phyloP scores from a whole-genome alignment of 2,329 filamentous ascomycete species.

The Fusarium sp. region DNA sequence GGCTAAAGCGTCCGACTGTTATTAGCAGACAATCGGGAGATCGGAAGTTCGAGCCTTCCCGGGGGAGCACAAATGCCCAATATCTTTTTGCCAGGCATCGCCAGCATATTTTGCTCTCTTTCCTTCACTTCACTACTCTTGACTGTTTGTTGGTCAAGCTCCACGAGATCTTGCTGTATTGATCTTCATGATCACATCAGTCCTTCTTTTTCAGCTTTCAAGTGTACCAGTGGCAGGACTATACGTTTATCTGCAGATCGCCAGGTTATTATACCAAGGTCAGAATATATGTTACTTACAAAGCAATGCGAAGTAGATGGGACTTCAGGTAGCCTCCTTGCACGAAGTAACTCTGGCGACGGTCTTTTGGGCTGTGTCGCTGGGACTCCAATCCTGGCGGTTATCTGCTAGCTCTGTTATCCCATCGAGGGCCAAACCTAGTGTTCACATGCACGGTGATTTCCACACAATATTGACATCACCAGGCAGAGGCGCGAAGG shows the following conservation, averaged over 20 bases:
- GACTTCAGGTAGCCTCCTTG: background rate
- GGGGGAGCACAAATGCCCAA: slow-evolving; percentile 31
- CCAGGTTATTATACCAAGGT: background rate
- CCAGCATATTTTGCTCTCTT: background rate
- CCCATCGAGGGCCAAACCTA: background rate
- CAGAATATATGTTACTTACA: background rate
- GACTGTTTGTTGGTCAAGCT: background rate
- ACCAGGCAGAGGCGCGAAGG: too few relatives aligned
- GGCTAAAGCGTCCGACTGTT: slow-evolving; percentile 43
- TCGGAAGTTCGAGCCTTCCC: slow-evolving; percentile 48
- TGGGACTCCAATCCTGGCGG: background rate
- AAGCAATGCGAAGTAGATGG: background rate
- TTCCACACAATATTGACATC: too few relatives aligned
- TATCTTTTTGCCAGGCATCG: background rate
- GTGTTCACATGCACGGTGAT: background rate
- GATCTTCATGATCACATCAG: background rate
- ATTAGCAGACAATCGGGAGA: slow-evolving; percentile 44
- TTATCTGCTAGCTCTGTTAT: too few relatives aligned
- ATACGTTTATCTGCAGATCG: background rate
- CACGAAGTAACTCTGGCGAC: background rate
- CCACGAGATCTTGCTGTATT: background rate
- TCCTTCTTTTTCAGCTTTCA: background rate
- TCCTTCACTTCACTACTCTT: background rate
- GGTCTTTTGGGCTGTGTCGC: background rate
- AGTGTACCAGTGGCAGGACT: background rate